Evolutionary conservation across 1,284 basidiomycete species (phyloP).

Genomic region (Anthracocystis panici-leucophaei): DNA sequence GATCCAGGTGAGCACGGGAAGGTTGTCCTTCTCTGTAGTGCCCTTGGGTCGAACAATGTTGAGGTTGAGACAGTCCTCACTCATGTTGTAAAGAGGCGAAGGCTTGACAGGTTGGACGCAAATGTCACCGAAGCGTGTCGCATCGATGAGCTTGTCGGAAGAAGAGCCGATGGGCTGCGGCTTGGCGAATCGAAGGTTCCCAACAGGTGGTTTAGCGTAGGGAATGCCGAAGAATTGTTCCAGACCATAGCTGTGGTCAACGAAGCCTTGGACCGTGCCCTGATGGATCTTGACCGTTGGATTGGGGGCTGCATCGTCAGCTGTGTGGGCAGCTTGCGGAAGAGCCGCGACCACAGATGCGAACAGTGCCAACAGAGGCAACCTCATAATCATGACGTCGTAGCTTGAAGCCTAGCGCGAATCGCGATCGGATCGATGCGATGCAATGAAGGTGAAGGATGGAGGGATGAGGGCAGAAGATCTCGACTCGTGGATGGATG

Average conservation of each 20-base stretch:
- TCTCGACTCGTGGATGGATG: not conserved
- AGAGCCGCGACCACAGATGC: conserved; percentile 17
- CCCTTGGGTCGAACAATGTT: conserved; percentile 48
- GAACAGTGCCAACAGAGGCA: conserved; percentile 5
- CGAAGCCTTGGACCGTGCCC: conserved; percentile 30
- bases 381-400: conserved; percentile 5
- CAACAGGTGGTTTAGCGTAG: conserved; percentile 42
- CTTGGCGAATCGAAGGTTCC: conserved; percentile 44
- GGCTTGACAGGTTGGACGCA: conserved; percentile 27
- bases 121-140: conserved; percentile 33
- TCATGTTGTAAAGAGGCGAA: conserved; percentile 27
- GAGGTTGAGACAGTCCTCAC: conserved; percentile 54
- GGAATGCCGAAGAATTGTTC: conserved; percentile 54
- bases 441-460: not conserved
- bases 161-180: conserved; percentile 24
- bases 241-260: conserved; percentile 20
- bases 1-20: conserved; percentile 51
- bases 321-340: conserved; percentile 6
- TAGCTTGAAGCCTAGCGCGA: no score
- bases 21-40: conserved; percentile 16
- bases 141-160: conserved; percentile 29
- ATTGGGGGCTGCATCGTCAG: not conserved
- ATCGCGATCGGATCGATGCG: not conserved
- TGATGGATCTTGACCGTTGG: conserved; percentile 32
- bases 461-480: not conserved